Percentiles rank a stretch among this genome's conserved stretches.
Conservation (phyloP, 2,329 filamentous ascomycete species). For the Colletotrichum plurivorum region DNA sequence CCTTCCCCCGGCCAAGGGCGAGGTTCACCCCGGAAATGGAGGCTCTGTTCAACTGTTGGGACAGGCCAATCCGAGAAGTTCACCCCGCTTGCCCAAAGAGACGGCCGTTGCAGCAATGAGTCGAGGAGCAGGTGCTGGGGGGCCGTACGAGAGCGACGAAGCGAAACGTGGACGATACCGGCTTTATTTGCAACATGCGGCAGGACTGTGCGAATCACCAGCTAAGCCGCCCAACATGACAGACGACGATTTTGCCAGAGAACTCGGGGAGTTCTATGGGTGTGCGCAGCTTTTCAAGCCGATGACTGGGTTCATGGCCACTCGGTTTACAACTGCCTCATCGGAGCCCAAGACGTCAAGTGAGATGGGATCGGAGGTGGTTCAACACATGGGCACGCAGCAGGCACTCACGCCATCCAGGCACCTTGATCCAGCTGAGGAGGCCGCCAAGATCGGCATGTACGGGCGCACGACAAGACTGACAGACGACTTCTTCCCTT, state of each 20-base stretch:
- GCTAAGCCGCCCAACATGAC: constrained; percentile 57
- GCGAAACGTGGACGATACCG: constrained; percentile 86
- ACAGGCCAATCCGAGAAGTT: constrained; percentile 66
- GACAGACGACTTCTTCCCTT: constrained; percentile 81
- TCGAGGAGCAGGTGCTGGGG: constrained; percentile 75
- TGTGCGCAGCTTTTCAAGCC: constrained; percentile 86
- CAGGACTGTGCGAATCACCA: constrained; percentile 73
- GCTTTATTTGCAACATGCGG: constrained; percentile 83
- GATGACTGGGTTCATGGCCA: constrained; percentile 92
- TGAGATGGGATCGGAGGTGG: constrained; percentile 33
- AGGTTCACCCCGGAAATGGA: constrained; percentile 77
- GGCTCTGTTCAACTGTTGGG: constrained; percentile 74
- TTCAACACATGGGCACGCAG: constrained; percentile 47
- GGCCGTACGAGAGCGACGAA: constrained; percentile 87
- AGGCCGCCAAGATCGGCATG: constrained; percentile 92
- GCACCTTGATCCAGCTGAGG: constrained; percentile 82
- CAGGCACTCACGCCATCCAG: constrained; percentile 67
- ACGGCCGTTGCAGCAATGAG: constrained; percentile 78
- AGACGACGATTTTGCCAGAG: constrained; percentile 83
- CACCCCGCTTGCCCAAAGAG: constrained; percentile 76
- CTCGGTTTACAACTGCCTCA: constrained; percentile 85
- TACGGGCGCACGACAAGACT: constrained; percentile 89
- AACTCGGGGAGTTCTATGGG: constrained; percentile 81
- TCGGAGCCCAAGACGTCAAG: constrained; percentile 52
- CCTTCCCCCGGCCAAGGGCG: constrained; percentile 83